A percentile compares a stretch with the other conserved stretches of the same genome.
These are phyloP conservation scores for Eragrostis curvula DNA, from an alignment of 176 grass and related monocot genomes.

Conservation along the genomic window DNA sequence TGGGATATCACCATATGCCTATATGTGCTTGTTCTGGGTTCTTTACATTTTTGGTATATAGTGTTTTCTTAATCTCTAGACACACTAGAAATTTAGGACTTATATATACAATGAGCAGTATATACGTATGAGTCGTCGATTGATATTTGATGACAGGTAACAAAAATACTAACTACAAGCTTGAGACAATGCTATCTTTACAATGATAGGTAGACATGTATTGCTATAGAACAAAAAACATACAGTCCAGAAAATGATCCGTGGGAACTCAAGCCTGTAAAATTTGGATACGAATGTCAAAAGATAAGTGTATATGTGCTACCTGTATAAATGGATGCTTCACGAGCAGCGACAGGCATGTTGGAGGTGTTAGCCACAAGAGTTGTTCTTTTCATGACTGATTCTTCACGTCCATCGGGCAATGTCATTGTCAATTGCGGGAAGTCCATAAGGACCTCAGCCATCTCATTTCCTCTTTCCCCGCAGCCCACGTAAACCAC, in stretches of 20 bases:
- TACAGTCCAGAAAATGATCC: neutral
- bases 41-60: neutral
- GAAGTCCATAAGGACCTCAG: conserved; percentile 95
- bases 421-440: conserved; percentile 93
- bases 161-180: neutral
- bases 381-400: conserved; percentile 92
- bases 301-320: conserved; percentile 10
- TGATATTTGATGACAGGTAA: conserved; percentile 3
- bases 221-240: neutral
- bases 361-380: conserved; percentile 95
- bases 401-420: conserved; percentile 83
- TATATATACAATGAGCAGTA: neutral
- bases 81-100: neutral
- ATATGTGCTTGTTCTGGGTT: neutral
- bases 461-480: conserved; percentile 96
- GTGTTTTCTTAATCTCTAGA: neutral
- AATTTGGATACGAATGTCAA: neutral
- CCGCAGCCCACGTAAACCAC: conserved; percentile 94
- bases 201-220: neutral
- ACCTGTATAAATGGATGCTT: conserved; percentile 95
- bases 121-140: neutral
- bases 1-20: neutral
- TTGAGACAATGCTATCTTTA: conserved; percentile 5
- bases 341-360: conserved; percentile 94
- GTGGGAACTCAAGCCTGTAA: neutral